Evolutionary conservation across 306 rosid species (phyloP).

Genomic region (Ormosia semicastrata): DNA sequence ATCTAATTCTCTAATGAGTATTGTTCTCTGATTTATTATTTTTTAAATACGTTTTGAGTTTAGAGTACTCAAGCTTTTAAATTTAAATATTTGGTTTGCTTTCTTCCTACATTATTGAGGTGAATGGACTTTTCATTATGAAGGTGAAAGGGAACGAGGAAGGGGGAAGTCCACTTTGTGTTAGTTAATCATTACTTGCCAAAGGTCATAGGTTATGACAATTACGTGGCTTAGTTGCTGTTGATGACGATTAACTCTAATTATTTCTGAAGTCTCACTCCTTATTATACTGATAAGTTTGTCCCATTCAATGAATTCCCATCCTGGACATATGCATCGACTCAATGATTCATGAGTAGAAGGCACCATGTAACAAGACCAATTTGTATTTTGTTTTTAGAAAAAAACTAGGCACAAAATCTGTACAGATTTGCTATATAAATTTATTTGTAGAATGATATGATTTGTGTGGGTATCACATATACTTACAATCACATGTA

Average conservation of each 20-base stretch:
- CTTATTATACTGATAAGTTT: not conserved
- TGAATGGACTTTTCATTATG: not conserved
- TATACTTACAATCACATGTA: not conserved
- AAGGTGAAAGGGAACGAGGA: not conserved
- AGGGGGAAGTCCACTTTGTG: constrained; percentile 24
- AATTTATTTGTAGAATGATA: not conserved
- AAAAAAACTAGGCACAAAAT: not conserved
- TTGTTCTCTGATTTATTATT: too few relatives aligned
- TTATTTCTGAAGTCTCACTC: not conserved
- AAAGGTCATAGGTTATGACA: constrained; percentile 24
- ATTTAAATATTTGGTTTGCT: not conserved
- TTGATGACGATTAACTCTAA: constrained; percentile 1
- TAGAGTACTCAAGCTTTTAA: not conserved
- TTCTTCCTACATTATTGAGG: not conserved
- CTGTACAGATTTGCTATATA: not conserved
- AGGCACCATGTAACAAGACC: not conserved
- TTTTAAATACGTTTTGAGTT: not conserved
- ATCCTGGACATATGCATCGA: not conserved
- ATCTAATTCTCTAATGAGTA: too few relatives aligned
- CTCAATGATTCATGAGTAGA: not conserved
- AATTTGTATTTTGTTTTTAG: not conserved
- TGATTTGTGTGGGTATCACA: not conserved
- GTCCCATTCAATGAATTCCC: constrained; percentile 12
- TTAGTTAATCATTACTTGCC: constrained; percentile 10
- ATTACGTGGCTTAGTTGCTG: constrained; percentile 1